Percentiles rank a stretch among this genome's conserved stretches.
Conservation (phyloP, 2,329 filamentous ascomycete genomes). For the Botrytis tulipae region DNA sequence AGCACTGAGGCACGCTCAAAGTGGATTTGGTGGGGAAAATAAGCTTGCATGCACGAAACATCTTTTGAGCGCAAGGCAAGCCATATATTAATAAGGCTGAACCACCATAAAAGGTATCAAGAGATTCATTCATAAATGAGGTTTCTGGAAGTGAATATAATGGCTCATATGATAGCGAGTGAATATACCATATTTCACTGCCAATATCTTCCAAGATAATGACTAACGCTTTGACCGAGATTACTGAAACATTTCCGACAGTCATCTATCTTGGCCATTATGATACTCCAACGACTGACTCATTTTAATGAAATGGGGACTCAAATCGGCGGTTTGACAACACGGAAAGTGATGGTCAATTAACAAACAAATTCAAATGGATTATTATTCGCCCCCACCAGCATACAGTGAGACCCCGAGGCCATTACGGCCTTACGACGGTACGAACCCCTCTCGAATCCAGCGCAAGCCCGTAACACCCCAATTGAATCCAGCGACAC, state of each 20-base stretch:
- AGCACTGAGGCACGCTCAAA: neutral
- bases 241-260: neutral
- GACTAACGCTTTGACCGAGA: neutral
- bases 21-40: constrained; percentile 3
- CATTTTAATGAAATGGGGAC: neutral
- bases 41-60: neutral
- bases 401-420: constrained; percentile 14
- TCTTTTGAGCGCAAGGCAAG: neutral
- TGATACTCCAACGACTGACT: neutral
- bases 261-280: neutral
- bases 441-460: neutral
- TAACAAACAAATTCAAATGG: constrained; percentile 4
- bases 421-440: neutral
- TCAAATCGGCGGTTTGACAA: neutral
- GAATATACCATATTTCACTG: neutral
- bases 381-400: constrained; percentile 10
- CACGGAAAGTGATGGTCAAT: neutral
- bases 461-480: constrained; percentile 10
- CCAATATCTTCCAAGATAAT: neutral
- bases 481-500: neutral
- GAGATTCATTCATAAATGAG: neutral
- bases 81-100: neutral
- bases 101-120: neutral
- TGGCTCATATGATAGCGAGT: neutral
- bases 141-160: neutral